These are phyloP conservation scores for Auriculariales sp. DNA, from an alignment of 768 basidiomycete genomes.

Conservation along the genomic window DNA sequence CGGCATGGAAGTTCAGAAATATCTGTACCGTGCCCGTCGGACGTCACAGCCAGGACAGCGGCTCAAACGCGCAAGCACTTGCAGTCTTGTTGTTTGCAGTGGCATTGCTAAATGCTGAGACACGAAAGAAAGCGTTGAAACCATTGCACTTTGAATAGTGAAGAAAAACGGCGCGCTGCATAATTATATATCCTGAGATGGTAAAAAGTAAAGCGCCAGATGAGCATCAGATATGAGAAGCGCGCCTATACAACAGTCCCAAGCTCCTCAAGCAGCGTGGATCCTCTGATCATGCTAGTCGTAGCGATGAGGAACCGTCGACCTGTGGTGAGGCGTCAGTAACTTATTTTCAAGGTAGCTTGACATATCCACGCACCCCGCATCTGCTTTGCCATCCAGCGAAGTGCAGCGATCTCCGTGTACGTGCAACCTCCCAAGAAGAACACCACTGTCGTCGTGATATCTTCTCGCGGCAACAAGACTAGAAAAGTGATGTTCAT, in stretches of 20 bases:
- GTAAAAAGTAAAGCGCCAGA: no score
- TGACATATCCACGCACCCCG: constrained; percentile 34
- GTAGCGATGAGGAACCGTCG: constrained; percentile 83
- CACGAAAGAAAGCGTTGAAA: no score
- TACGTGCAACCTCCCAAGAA: constrained; percentile 97
- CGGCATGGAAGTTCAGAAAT: no score
- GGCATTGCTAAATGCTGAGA: no score
- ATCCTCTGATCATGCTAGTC: constrained; percentile 77
- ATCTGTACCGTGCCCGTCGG: no score
- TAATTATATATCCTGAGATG: no score
- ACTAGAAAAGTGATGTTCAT: constrained; percentile 17
- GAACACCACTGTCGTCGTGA: constrained; percentile 81
- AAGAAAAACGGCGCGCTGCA: no score
- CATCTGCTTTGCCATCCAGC: constrained; percentile 82
- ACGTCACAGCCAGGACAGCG: no score
- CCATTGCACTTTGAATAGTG: no score
- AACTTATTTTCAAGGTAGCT: constrained; percentile 2
- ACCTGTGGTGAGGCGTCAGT: constrained; percentile 29
- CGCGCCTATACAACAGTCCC: not conserved
- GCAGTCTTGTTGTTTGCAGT: no score
- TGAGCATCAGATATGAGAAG: no score
- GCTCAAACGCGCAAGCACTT: no score
- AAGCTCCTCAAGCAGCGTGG: constrained; percentile 12
- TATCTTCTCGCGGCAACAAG: constrained; percentile 33
- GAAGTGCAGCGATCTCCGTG: constrained; percentile 87